phyloP scores from a whole-genome alignment of 78 protist species.

The Dictyostelium brefeldianum region DNA sequence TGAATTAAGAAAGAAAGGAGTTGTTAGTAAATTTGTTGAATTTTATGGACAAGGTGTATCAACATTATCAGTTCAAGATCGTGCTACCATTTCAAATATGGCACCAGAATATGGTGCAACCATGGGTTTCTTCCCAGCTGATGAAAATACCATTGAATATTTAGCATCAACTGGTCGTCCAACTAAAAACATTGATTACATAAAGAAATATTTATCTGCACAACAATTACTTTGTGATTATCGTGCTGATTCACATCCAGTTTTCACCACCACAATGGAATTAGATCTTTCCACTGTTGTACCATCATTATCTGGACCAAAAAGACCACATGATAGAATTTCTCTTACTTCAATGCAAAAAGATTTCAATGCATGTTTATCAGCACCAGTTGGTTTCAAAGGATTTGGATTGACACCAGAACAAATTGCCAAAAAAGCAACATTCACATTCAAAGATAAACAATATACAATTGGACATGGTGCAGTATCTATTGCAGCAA shows the following conservation, averaged over 20 bases:
- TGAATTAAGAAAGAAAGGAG: constrained; percentile 86
- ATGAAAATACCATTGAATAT: constrained; percentile 80
- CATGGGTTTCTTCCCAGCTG: constrained; percentile 95
- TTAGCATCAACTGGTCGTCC: constrained; percentile 86
- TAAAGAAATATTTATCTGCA: constrained; percentile 59
- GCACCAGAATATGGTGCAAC: constrained; percentile 96
- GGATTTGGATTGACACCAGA: constrained; percentile 89
- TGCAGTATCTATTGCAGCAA: constrained; percentile 92
- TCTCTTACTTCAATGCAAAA: constrained; percentile 79
- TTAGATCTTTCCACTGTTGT: constrained; percentile 87
- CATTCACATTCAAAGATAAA: constrained; percentile 83
- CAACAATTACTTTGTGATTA: constrained; percentile 69
- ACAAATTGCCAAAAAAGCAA: constrained; percentile 46
- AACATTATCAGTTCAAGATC: constrained; percentile 89
- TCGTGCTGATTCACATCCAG: constrained; percentile 20
- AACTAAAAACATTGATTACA: constrained; percentile 43
- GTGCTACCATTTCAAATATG: constrained; percentile 96
- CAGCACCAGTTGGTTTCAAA: constrained; percentile 87
- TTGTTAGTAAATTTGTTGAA: constrained; percentile 96
- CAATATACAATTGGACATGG: constrained; percentile 88
- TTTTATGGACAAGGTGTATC: constrained; percentile 91
- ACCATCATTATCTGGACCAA: constrained; percentile 91
- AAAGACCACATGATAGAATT: constrained; percentile 94
- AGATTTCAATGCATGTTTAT: constrained; percentile 86
- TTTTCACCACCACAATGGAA: constrained; percentile 71